Base-by-base conservation (phyloP, 2,329 filamentous ascomycete genomes). In the Hyphodiscus sp. region DNA sequence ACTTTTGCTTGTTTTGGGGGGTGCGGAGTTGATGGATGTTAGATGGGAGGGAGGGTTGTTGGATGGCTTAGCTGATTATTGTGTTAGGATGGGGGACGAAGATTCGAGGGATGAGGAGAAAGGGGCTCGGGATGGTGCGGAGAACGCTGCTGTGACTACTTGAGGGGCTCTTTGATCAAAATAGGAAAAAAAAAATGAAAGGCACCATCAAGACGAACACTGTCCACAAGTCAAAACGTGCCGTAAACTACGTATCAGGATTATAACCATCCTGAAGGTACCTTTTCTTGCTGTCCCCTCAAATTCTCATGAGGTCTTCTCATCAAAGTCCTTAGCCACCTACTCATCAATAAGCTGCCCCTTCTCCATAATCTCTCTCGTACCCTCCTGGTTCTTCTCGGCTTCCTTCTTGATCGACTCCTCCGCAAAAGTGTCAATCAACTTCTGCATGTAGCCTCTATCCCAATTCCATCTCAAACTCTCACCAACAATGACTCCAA, bases 391-490 rank as follows among this genome's bases (percentile, higher is more conserved):
- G 15, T 19, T 38, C 16, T n/a, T 38, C 33, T 38, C 33, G 11
- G 18, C 29, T 33, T 43, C 48, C 20, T 30, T 46, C 41, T 47
- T 44, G 16, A 38, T 38, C 33, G 33, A 38, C 3, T 43, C 42
- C 20, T 50, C 29, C 49, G 20, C 23, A 2, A 54, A 41, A 29
- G 51, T 23, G n/a, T 56, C 47, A 26, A 58, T 41, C 52, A 51
- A 58, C 10, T 19, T 45, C 45, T 54, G 49, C 7, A 58, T 15
- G 26, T 49, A 26, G 0, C 51, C 56, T 9, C 20, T 29, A 43
- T 58, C 56, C 56, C 56, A 58, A 20, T 47, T 50, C 42, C 38
- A 46, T 2, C 51, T 53, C 26, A 33, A 45, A 38, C 47, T 23
- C 43, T 58, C 48, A 5, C 38, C 26, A 11, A 50, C 2, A 20